Base-by-base conservation (phyloP, 495 filamentous ascomycete genomes). In the Poronia punctata region DNA sequence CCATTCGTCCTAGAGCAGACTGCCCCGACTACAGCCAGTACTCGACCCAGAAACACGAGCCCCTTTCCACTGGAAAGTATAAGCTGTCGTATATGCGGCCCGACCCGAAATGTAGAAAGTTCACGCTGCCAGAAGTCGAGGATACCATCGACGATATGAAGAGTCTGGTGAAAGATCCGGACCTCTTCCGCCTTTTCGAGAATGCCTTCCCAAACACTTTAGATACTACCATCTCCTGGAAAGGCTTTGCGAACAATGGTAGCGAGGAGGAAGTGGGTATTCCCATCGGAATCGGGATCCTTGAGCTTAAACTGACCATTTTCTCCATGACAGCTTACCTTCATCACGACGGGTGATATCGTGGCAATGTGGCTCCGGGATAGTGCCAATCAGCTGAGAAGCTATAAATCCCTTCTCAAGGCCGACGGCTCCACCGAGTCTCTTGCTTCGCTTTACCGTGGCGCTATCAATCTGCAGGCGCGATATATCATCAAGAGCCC, bases 361-460 rank as follows among this genome's bases (percentile, higher is more conserved):
- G 49, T 54, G 17, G 80, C 80, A 35, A 82, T 83, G 78, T 84
- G 81, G 80, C 63, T 85, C 31, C 69, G 80, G 19, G 81, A 83
- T 51, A 78, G 71, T 18, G 72, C 79, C 21, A 83, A 83, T 53
- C 80, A 84, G 52, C 59, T 85, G 50, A 72, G 79, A 40, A 74
- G 71, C 21, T 85, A 84, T 54, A 67, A 76, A 21, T 62, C 74
- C 0, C 45, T 83, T 1, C 59, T 83, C 4, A 65, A 64, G 14
- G 60, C 74, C 8, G 61, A 63, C 35, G 42, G 54, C 10, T 58
- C 58, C 18, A 46, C 59, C 7, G 45, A 72, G 34, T 72, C 68
- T 1, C 50, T 85, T 16, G 78, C 79, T 7, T 65, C 66, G 23
- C 64, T 84, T 4, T 81, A 71, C 56, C 66, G 78, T 3, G 80